These are phyloP conservation scores for Beauveria brongniartii DNA, from an alignment of 2,329 filamentous ascomycete genomes.

Conservation along the genomic window DNA sequence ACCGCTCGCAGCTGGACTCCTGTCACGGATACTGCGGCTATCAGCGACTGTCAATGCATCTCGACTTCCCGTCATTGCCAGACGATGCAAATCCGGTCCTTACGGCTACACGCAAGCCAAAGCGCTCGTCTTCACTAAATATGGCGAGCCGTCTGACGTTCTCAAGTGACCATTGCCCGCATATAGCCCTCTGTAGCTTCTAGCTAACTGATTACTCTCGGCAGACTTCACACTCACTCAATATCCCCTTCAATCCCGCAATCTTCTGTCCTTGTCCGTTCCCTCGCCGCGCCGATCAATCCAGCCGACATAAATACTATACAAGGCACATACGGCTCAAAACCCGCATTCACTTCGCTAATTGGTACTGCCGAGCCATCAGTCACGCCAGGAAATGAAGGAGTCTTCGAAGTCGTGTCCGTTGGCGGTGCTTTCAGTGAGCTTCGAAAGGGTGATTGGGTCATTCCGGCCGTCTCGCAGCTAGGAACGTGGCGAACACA, in stretches of 20 bases:
- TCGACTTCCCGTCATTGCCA: constrained; percentile 17
- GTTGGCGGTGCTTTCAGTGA: constrained; percentile 47
- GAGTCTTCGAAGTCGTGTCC: constrained; percentile 79
- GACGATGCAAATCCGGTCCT: constrained; percentile 48
- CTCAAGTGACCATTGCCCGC: constrained; percentile 46
- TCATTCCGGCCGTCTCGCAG: constrained; percentile 73
- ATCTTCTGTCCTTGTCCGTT: constrained; percentile 64
- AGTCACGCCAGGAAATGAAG: constrained; percentile 83
- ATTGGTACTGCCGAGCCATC: constrained; percentile 71
- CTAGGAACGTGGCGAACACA: constrained; percentile 96
- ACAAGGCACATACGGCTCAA: constrained; percentile 89
- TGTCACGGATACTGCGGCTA: neutral
- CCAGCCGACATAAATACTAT: constrained; percentile 97
- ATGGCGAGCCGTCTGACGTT: constrained; percentile 68
- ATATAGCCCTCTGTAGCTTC: neutral
- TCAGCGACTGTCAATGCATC: constrained; percentile 7
- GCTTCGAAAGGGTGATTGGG: constrained; percentile 78
- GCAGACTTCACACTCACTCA: constrained; percentile 63
- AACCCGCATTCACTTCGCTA: constrained; percentile 65
- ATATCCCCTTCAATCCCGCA: constrained; percentile 66
- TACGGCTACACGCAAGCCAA: constrained; percentile 83
- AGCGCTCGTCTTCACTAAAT: constrained; percentile 66
- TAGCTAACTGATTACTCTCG: neutral
- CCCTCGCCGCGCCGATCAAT: constrained; percentile 89
- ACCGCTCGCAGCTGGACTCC: neutral